Evolutionary conservation across 768 basidiomycete species (phyloP).

Genomic region (Mycena alexandri): DNA sequence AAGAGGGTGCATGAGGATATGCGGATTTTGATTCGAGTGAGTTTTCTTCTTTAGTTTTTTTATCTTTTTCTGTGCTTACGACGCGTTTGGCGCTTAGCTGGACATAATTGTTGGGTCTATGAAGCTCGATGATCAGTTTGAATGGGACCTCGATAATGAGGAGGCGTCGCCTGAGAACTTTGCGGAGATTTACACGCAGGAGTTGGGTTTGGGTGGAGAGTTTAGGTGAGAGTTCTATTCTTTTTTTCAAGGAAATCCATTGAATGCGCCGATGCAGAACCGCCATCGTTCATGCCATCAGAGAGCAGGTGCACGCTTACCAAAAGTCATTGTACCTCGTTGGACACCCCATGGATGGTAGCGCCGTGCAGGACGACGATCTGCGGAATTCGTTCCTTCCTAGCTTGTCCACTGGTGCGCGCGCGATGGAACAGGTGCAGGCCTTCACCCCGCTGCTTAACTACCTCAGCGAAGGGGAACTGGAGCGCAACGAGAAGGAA

Average conservation of each 20-base stretch:
- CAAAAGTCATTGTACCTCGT: conserved; percentile 93
- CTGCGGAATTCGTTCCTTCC: conserved; percentile 92
- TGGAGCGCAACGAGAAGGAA: conserved; percentile 91
- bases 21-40: conserved; percentile 91
- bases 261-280: conserved; percentile 66
- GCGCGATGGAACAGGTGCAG: conserved; percentile 82
- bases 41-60: conserved; percentile 44
- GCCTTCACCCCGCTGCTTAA: conserved; percentile 91
- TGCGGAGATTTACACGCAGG: conserved; percentile 86
- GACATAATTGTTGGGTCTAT: conserved; percentile 95
- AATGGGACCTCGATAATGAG: conserved; percentile 93
- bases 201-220: conserved; percentile 91
- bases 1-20: conserved; percentile 83
- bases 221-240: conserved; percentile 75
- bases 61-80: conserved; percentile 10
- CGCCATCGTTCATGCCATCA: conserved; percentile 94
- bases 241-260: conserved; percentile 2
- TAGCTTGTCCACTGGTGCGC: conserved; percentile 75
- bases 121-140: conserved; percentile 96
- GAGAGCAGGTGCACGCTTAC: conserved; percentile 94
- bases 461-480: conserved; percentile 88
- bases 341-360: conserved; percentile 87
- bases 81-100: conserved; percentile 63
- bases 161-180: conserved; percentile 92
- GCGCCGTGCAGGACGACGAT: conserved; percentile 88